Evolutionary conservation across 805 yeast genomes (phyloP), one percentile per base, ranked within the genome.

Genomic region (Wickerhamiella domercqiae): DNA sequence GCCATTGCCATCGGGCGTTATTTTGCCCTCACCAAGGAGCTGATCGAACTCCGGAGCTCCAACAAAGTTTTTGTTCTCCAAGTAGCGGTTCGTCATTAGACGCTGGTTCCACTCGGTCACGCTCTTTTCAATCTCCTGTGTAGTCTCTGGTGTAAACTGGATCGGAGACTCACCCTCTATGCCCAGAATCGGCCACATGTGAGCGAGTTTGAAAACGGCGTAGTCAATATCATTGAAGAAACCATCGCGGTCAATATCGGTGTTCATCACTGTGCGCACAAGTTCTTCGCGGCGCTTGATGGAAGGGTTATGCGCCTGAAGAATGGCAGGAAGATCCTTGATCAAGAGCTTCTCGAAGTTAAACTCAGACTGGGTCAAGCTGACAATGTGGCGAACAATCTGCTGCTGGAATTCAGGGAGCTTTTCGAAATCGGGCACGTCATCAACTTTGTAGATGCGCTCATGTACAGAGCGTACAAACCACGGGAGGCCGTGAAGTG

Each of bases 1-100:
- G 22, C 78, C 79, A 21, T 72, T 71, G 16, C 68, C 71, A 15
- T 67, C 67, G 44, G 73, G 68, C 38, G 70, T 73, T 39, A 87
- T 63, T 39, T 77, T 64, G 1, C 87, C 90, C 43, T 75, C 75
- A 16, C 73, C 71, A 29, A 73, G 57, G 49, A 82, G 64, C 35
- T 70, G 70, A 24, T 73, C 77, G 52, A 87, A 86, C 78, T 83
- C 73, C 53, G 83, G 94, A 54, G 83, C 94, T 14, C 97, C 95
- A 40, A 90, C 70, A 94, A 96, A 87, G 4, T 95, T 95, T 38
- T 80, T 78, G 18, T 95, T 79, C 34, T 87, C 87, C 21, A 81
- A 77, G 58, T 83, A 86, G 30, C 96, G 95, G 36, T 74, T 68
- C 4, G 75, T 64, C 26, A 77, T 68, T 34, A 79, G 59, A 47